Percentiles rank a stretch among this genome's conserved stretches.
These are phyloP conservation scores for Chalciporus sp. DNA, from an alignment of 1,284 basidiomycete species.

Conservation along the genomic window DNA sequence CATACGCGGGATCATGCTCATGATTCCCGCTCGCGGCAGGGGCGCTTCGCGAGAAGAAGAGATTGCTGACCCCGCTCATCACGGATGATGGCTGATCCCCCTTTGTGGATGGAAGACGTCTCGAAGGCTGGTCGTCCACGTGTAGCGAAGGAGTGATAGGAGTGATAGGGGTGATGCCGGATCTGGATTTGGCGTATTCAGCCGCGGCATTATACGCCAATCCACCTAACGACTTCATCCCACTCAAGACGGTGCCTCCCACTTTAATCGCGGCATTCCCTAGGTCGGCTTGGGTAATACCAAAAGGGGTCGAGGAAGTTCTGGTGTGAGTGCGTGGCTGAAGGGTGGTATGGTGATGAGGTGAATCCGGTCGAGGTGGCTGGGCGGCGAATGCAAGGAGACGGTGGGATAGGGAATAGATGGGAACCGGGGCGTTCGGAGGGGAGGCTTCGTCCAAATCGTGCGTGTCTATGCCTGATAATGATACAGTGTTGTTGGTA, in stretches of 20 bases:
- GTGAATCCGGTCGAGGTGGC: conserved; percentile 38
- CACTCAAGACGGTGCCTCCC: conserved; percentile 61
- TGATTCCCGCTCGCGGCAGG: conserved; percentile 45
- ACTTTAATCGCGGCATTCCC: conserved; percentile 58
- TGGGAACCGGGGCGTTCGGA: conserved; percentile 38
- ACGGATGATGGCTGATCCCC: conserved; percentile 17
- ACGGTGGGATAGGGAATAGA: conserved; percentile 63
- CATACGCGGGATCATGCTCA: conserved; percentile 9
- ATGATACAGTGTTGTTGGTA: conserved; percentile 42
- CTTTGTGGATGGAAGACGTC: conserved; percentile 16
- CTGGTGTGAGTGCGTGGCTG: conserved; percentile 26
- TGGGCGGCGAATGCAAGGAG: conserved; percentile 63
- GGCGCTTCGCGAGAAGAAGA: conserved; percentile 65
- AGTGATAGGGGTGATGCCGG: conserved; percentile 9
- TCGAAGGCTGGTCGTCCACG: conserved; percentile 1
- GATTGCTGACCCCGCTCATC: conserved; percentile 25
- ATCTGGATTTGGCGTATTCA: conserved; percentile 32
- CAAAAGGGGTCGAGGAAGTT: conserved; percentile 29
- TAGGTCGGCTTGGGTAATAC: conserved; percentile 48
- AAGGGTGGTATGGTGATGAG: conserved; percentile 16
- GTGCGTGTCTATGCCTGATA: conserved; percentile 37
- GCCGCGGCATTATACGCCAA: conserved; percentile 59
- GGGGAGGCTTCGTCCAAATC: conserved; percentile 19
- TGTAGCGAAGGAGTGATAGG: conserved; percentile 13
- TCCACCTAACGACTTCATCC: conserved; percentile 67